Conservation (phyloP, 352 stramenopile genomes). For the Globisporangium emineosum region DNA sequence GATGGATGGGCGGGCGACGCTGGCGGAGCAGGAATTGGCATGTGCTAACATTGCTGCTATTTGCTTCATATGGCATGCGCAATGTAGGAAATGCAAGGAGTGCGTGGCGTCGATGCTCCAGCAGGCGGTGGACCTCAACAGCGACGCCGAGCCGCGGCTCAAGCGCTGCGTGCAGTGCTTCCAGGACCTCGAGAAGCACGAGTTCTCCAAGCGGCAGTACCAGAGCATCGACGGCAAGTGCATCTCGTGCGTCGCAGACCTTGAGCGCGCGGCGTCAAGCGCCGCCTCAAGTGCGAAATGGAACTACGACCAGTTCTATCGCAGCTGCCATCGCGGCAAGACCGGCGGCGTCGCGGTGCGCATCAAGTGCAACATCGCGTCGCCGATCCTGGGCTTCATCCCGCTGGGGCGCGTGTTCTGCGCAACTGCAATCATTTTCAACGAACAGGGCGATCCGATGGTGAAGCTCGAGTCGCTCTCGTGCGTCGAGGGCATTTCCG, state of each 20-base stretch:
- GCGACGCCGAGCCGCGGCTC: slow-evolving; percentile 25
- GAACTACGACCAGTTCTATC: slow-evolving; percentile 61
- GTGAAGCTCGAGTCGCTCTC: slow-evolving; percentile 55
- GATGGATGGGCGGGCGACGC: too few species aligned
- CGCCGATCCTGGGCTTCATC: slow-evolving; percentile 56
- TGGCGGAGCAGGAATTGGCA: background rate
- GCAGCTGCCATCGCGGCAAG: slow-evolving; percentile 68
- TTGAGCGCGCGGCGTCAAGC: slow-evolving; percentile 33
- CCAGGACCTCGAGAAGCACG: slow-evolving; percentile 48
- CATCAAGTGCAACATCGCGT: slow-evolving; percentile 65
- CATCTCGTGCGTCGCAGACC: slow-evolving; percentile 42
- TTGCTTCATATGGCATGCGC: background rate
- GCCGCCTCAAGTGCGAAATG: slow-evolving; percentile 44
- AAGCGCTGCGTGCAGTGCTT: slow-evolving; percentile 81
- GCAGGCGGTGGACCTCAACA: slow-evolving; percentile 16
- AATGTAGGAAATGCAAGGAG: slow-evolving; percentile 49
- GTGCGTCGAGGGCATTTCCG: slow-evolving; percentile 26
- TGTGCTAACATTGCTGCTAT: background rate
- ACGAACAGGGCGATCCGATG: slow-evolving; percentile 75
- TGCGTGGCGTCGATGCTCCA: slow-evolving; percentile 40
- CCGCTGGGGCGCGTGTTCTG: slow-evolving; percentile 63
- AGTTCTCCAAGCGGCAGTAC: slow-evolving; percentile 73
- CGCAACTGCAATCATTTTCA: slow-evolving; percentile 54
- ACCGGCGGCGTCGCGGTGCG: slow-evolving; percentile 62
- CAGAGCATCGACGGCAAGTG: slow-evolving; percentile 67